phyloP scores from a whole-genome alignment of 352 stramenopile genomes.

The Globisporangium takayamanum region DNA sequence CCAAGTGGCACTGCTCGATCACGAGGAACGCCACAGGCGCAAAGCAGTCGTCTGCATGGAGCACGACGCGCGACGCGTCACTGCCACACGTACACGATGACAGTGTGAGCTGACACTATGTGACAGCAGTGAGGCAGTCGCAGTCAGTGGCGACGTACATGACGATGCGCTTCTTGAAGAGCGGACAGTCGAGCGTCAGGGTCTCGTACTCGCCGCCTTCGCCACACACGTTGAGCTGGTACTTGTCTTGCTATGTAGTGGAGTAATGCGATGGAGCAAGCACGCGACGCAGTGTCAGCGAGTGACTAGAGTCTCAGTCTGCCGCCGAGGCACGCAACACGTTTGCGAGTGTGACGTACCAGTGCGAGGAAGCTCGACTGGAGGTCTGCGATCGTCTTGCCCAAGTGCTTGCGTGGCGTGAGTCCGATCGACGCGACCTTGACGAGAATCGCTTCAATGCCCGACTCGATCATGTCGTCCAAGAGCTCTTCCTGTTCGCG shows the following conservation, averaged over 20 bases:
- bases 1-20: slow-evolving; percentile 87
- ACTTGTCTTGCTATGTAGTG: slow-evolving; percentile 87
- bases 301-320: neutral
- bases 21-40: slow-evolving; percentile 90
- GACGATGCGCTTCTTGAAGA: slow-evolving; percentile 92
- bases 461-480: slow-evolving; percentile 92
- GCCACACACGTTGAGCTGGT: slow-evolving; percentile 97
- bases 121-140: neutral
- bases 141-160: slow-evolving; percentile 40
- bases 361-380: slow-evolving; percentile 88
- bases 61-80: slow-evolving; percentile 89
- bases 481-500: slow-evolving; percentile 89
- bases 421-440: slow-evolving; percentile 94
- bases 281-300: neutral
- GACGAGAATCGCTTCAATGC: slow-evolving; percentile 94
- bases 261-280: neutral
- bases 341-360: slow-evolving; percentile 15
- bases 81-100: slow-evolving; percentile 18
- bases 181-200: slow-evolving; percentile 95
- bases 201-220: slow-evolving; percentile 99
- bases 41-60: slow-evolving; percentile 90
- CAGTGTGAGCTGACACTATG: neutral
- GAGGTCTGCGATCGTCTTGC: slow-evolving; percentile 83
- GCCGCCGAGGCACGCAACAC: neutral
- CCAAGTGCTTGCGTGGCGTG: slow-evolving; percentile 77